These are phyloP conservation scores for Magnusiomyces tetraspermus DNA, from an alignment of 1,139 yeast species.

Conservation along the genomic window DNA sequence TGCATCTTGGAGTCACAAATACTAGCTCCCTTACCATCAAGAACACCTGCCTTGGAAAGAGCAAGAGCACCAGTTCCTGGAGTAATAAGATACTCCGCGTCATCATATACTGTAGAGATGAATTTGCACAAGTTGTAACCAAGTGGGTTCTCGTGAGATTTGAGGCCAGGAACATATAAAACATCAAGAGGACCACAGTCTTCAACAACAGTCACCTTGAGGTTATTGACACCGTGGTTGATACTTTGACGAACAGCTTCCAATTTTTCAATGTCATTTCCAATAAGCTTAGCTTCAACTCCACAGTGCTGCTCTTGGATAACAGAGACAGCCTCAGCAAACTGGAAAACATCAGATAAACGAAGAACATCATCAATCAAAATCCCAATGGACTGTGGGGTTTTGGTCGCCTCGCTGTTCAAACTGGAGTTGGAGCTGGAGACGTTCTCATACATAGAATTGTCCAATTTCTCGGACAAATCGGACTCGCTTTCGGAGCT, in stretches of 20 bases:
- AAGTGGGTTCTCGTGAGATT: neutral
- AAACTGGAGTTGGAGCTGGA: neutral
- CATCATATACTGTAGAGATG: neutral
- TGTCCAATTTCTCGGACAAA: neutral
- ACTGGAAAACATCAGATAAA: neutral
- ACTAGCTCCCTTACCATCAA: slow-evolving; percentile 8
- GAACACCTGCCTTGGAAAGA: slow-evolving; percentile 11
- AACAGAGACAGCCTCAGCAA: slow-evolving; percentile 5
- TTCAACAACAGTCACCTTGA: slow-evolving; percentile 3
- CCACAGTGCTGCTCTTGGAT: slow-evolving; percentile 3
- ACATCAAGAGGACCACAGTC: slow-evolving; percentile 10
- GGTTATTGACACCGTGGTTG: neutral
- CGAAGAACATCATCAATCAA: slow-evolving; percentile 8
- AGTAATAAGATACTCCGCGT: slow-evolving; percentile 6
- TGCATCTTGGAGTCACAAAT: neutral
- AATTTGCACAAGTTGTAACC: neutral
- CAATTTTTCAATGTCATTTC: neutral
- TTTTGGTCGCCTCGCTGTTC: neutral
- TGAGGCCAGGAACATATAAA: slow-evolving; percentile 10
- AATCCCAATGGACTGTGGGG: slow-evolving; percentile 7
- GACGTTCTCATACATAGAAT: neutral
- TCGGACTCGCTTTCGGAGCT: neutral
- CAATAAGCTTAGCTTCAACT: slow-evolving; percentile 6
- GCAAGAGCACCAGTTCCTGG: slow-evolving; percentile 8
- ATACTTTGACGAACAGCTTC: neutral